Conservation (phyloP, 805 yeast species). For the Candida rishiriensis region DNA sequence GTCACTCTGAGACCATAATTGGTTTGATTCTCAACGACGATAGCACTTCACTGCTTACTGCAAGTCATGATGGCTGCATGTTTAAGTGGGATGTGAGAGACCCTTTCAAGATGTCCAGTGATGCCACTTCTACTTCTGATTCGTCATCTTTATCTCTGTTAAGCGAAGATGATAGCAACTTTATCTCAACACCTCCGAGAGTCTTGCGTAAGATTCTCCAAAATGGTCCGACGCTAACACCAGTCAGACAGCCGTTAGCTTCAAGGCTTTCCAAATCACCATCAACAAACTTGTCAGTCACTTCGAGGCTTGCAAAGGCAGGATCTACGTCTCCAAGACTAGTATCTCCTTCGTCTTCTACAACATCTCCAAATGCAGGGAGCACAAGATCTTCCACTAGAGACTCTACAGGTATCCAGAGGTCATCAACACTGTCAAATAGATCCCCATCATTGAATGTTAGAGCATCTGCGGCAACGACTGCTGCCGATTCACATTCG, state of each 20-base stretch:
- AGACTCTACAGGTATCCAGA: too few relatives aligned
- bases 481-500: conserved; percentile 1
- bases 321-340: too few relatives aligned
- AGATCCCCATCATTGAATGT: too few relatives aligned
- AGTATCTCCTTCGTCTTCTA: too few relatives aligned
- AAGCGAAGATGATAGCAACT: neutral
- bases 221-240: conserved; percentile 5
- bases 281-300: neutral
- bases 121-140: conserved; percentile 2
- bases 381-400: too few relatives aligned
- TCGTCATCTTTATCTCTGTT: conserved; percentile 9
- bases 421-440: too few relatives aligned
- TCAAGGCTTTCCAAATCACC: neutral
- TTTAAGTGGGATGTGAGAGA: conserved; percentile 39
- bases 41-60: conserved; percentile 31
- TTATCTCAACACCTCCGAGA: conserved; percentile 12
- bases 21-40: conserved; percentile 31
- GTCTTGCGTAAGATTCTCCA: conserved; percentile 21
- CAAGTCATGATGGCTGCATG: conserved; percentile 52
- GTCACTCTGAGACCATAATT: conserved; percentile 49
- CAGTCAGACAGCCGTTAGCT: neutral
- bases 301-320: too few relatives aligned
- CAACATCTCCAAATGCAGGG: too few relatives aligned
- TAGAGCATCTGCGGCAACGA: neutral
- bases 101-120: conserved; percentile 1